A percentile compares a stretch with the other conserved stretches of the same genome.
phyloP scores from a whole-genome alignment of 78 protist genomes.

The Monocercomonoides exilis region DNA sequence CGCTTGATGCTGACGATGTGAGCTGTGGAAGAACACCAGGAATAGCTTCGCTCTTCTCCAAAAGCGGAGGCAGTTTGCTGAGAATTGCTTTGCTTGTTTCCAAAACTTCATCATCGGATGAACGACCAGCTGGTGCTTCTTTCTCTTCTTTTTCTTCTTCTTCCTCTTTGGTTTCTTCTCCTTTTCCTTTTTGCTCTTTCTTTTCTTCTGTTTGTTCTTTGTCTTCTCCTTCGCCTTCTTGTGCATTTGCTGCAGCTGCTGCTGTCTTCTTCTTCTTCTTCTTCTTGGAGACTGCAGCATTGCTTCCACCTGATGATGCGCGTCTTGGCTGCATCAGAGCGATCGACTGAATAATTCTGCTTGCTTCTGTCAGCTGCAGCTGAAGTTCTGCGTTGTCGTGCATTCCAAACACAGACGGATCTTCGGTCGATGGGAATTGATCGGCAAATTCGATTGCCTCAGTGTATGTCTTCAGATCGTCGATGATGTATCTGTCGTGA shows the following conservation, averaged over 20 bases:
- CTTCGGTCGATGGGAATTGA: constrained; percentile 2
- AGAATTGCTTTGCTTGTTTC: neutral
- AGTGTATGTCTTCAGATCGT: neutral
- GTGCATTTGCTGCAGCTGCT: neutral
- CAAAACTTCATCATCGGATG: neutral
- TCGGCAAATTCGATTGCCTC: neutral
- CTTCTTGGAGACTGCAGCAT: too few relatives aligned
- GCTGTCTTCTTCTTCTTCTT: neutral
- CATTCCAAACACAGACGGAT: constrained; percentile 15
- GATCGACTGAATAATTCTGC: neutral
- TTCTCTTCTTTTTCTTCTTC: neutral
- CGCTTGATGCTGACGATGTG: neutral
- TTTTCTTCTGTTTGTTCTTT: neutral
- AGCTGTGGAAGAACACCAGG: neutral
- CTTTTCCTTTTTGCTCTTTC: neutral
- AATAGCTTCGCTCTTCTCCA: neutral
- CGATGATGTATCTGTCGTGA: neutral
- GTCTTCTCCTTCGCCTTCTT: neutral
- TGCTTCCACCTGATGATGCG: neutral
- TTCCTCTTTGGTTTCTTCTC: neutral
- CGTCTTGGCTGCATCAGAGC: constrained; percentile 19
- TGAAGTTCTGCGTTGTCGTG: constrained; percentile 36
- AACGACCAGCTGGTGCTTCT: neutral
- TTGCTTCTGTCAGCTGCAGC: constrained; percentile 25
- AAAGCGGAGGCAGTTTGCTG: neutral